Percentiles rank a stretch among this genome's conserved stretches.
Evolutionary conservation across 192 early-diverging fungal species (phyloP).

Genomic region (Rhizoclosmatium sp.): DNA sequence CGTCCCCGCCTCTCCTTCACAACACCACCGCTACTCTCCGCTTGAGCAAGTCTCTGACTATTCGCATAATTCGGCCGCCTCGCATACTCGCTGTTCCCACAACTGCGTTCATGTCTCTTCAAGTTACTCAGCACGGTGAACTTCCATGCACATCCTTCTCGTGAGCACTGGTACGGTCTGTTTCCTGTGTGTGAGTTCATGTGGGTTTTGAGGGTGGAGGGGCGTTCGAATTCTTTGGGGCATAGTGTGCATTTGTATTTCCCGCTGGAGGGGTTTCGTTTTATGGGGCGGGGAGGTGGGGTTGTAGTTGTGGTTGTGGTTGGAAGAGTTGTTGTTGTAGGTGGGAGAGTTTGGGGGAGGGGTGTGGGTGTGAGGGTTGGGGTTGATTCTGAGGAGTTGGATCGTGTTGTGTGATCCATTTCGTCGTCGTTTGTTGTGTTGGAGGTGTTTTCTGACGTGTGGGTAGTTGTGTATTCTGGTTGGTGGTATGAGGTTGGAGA

Average conservation of each 20-base stretch:
- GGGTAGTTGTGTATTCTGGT: background rate
- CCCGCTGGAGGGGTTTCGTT: background rate
- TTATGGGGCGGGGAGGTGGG: background rate
- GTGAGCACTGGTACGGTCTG: constrained; percentile 34
- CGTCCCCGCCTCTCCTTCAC: too few species aligned
- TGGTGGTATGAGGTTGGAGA: background rate
- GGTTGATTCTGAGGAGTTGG: background rate
- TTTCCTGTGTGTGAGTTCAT: constrained; percentile 49
- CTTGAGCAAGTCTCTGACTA: too few species aligned
- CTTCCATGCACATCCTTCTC: constrained; percentile 29
- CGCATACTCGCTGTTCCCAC: constrained; percentile 11
- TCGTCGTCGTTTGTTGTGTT: background rate
- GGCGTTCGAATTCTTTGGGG: constrained; percentile 47
- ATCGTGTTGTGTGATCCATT: background rate
- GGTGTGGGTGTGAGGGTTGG: background rate
- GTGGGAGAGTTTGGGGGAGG: background rate
- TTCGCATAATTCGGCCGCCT: constrained; percentile 1
- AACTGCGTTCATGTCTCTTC: constrained; percentile 39
- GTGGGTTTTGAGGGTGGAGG: constrained; percentile 44
- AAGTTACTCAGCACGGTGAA: constrained; percentile 50
- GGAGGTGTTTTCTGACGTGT: background rate
- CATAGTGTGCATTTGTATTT: constrained; percentile 43
- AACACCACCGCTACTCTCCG: too few species aligned
- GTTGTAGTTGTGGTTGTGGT: background rate
- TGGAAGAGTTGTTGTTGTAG: background rate